Evolutionary conservation across 1,284 basidiomycete genomes (phyloP).

Genomic region (Hypsizygus ulmarius): DNA sequence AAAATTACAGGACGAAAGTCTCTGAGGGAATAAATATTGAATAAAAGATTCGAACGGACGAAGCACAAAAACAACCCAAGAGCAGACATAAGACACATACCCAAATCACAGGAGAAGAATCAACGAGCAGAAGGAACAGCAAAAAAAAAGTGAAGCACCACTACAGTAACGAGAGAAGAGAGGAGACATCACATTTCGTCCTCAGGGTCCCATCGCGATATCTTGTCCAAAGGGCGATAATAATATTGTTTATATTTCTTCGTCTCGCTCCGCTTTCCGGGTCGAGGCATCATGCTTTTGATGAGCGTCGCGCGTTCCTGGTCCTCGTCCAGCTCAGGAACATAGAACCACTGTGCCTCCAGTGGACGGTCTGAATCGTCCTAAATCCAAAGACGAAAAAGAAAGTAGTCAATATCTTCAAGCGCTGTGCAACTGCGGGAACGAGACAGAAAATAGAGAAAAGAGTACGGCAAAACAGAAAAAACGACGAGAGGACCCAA

Average conservation of each 20-base stretch:
- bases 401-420: background rate
- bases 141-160: too few species aligned
- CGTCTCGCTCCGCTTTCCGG: constrained; percentile 68
- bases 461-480: background rate
- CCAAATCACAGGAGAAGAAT: too few species aligned
- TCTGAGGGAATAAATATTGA: too few species aligned
- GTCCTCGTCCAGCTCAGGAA: constrained; percentile 67
- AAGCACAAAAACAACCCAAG: too few species aligned
- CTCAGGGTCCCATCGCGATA: constrained; percentile 62
- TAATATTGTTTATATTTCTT: constrained; percentile 83
- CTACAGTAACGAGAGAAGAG: background rate
- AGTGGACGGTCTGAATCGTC: constrained; percentile 49
- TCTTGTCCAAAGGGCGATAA: constrained; percentile 63
- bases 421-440: background rate
- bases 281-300: constrained; percentile 67
- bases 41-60: background rate
- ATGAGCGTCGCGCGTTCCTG: constrained; percentile 64
- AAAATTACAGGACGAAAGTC: too few species aligned
- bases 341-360: constrained; percentile 75
- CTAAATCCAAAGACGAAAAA: constrained; percentile 27
- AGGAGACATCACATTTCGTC: constrained; percentile 41
- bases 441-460: constrained; percentile 2
- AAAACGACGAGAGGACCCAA: background rate
- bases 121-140: too few species aligned
- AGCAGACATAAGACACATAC: too few species aligned